phyloP scores from a whole-genome alignment of 495 filamentous ascomycete genomes.

The Aspergillus bridgeri region DNA sequence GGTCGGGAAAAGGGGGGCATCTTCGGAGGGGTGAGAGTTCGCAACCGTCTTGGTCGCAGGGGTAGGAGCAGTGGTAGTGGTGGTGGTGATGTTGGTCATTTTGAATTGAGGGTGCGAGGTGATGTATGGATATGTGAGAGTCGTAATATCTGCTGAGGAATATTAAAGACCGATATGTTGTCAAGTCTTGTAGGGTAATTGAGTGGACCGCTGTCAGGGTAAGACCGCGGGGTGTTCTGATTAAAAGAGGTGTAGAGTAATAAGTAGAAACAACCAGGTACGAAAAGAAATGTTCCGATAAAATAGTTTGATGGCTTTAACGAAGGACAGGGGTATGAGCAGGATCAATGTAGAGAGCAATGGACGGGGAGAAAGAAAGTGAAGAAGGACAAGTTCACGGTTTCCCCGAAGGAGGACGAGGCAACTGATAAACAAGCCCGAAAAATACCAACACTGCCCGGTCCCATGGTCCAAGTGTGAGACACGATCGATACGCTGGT shows the following conservation, averaged over 20 bases:
- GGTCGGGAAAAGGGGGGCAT: slow-evolving; percentile 67
- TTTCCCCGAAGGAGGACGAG: not conserved
- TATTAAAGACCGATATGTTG: not conserved
- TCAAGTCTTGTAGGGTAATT: not conserved
- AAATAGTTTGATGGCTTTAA: not conserved
- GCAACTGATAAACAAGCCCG: slow-evolving; percentile 7
- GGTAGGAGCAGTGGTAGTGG: slow-evolving; percentile 14
- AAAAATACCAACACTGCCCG: not conserved
- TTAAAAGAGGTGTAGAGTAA: not conserved
- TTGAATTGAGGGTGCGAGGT: slow-evolving; percentile 1
- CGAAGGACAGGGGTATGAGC: not conserved
- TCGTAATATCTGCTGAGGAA: not conserved
- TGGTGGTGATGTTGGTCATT: slow-evolving; percentile 8
- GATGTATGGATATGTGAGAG: not conserved
- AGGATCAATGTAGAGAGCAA: slow-evolving; percentile 13
- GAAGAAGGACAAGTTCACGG: not conserved
- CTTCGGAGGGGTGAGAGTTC: slow-evolving; percentile 38
- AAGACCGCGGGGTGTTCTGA: not conserved
- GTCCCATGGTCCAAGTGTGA: not conserved
- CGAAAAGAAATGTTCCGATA: not conserved
- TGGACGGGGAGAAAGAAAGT: not conserved
- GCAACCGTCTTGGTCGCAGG: slow-evolving; percentile 15
- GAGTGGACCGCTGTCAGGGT: not conserved
- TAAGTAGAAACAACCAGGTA: not conserved
- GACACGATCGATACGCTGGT: slow-evolving; percentile 4